A percentile compares a stretch with the other conserved stretches of the same genome.
Conservation (phyloP, 2,329 filamentous ascomycete genomes). For the Neofusicoccum ribis region DNA sequence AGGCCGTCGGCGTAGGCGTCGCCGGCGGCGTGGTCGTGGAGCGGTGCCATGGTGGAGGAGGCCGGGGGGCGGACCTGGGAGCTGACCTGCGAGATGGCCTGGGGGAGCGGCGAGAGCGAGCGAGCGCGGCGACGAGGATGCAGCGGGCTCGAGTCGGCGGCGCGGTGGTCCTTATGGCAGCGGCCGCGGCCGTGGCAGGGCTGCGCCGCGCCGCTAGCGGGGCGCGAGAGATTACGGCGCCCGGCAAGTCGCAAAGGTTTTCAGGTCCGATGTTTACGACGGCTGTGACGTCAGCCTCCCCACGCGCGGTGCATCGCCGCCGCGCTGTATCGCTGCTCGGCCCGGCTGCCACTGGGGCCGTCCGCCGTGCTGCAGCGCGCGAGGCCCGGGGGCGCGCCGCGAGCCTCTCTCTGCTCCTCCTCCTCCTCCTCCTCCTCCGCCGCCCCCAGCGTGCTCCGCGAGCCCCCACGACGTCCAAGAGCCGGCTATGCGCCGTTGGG, state of each 20-base stretch:
- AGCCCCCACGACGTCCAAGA: neutral
- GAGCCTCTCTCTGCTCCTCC: neutral
- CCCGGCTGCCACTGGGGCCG: conserved; percentile 1
- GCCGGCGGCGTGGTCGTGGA: neutral
- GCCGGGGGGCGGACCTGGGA: no score
- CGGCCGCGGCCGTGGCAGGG: neutral
- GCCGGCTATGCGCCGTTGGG: neutral
- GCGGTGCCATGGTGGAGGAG: neutral
- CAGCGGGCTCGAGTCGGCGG: neutral
- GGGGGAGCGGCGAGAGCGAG: neutral
- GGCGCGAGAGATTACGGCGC: conserved; percentile 1
- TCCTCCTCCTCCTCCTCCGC: neutral
- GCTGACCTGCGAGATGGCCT: no score
- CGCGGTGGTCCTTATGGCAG: conserved; percentile 3
- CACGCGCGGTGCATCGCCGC: neutral
- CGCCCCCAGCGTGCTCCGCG: neutral
- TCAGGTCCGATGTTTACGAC: conserved; percentile 3
- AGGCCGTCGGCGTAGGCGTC: neutral
- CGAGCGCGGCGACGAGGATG: neutral
- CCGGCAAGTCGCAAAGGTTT: conserved; percentile 10
- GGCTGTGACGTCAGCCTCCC: conserved; percentile 9
- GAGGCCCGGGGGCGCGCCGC: neutral
- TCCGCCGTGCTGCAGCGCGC: neutral
- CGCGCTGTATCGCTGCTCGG: neutral
- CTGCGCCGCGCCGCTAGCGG: conserved; percentile 11